Evolutionary conservation across 2,329 filamentous ascomycete genomes (phyloP), one percentile per base, ranked within the genome.

Genomic region (Stachybotrys elegans): DNA sequence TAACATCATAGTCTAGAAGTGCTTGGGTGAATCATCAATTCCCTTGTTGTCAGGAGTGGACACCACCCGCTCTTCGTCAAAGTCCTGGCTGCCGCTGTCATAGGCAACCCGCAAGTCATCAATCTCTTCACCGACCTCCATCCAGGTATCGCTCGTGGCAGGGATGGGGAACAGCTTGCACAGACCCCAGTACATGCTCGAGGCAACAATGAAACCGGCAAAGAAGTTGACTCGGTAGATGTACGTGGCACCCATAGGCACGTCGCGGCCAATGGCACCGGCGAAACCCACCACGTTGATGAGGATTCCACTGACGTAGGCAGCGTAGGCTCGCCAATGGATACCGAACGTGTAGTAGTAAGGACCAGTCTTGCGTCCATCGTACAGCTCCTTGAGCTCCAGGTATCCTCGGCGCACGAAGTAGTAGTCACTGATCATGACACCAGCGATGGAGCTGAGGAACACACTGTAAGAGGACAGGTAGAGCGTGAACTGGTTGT

Each of bases 191-290:
- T 96, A 96, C 7, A 83, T 66, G 0, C 51, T 59, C 0, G 71
- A 70, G 0, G 88, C 78, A 11, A 94, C 77, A 38, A 88, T 71
- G 60, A 95, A 91, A 0, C 91, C 91, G 35, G 78, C 78, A 62
- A 96, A 94, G 71, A 91, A 96, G 65, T 95, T 95, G 55, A 96
- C 59, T 52, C 90, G 87, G 71, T 95, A 96, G 47, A 96, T 81
- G 59, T 94, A 94, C 1, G 77, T 81, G 3, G 92, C 91, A 1
- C 85, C 90, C 6, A 79, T 70, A 0, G 92, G 91, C 0, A 95
- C 88, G 2, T 69, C 51, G 16, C 57, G 61, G 1, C 88, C 88
- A 21, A 95, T 78, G 0, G 86, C 89, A 3, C 88, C 90, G 1
- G 83, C 89, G 52, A 96, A 96, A 1, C 91, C 91, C 5, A 95